Conservation (phyloP, 768 basidiomycete species). For the Trametes maxima region DNA sequence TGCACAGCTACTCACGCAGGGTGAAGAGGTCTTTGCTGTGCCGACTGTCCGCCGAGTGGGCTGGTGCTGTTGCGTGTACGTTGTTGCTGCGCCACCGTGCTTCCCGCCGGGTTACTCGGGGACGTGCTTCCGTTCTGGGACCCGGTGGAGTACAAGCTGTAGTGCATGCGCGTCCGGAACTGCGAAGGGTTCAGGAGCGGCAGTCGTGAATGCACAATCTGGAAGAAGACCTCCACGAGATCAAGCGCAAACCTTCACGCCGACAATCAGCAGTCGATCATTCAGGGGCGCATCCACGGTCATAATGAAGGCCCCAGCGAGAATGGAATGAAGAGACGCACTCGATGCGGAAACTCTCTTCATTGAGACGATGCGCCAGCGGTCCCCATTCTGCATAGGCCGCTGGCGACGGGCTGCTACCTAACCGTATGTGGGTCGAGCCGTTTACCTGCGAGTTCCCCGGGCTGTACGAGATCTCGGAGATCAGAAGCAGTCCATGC, state of each 20-base stretch:
- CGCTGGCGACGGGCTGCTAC: slow-evolving; percentile 33
- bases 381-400: slow-evolving; percentile 76
- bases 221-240: slow-evolving; percentile 93
- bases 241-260: slow-evolving; percentile 81
- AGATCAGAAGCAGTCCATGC: slow-evolving; percentile 10
- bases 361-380: slow-evolving; percentile 67
- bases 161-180: slow-evolving; percentile 72
- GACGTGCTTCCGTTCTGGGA: slow-evolving; percentile 22
- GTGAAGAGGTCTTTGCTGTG: slow-evolving; percentile 28
- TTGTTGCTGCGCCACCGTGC: slow-evolving; percentile 17
- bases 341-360: slow-evolving; percentile 80
- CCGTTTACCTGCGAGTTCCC: slow-evolving; percentile 17
- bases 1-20: slow-evolving; percentile 29
- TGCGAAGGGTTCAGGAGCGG: slow-evolving; percentile 84
- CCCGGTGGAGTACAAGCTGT: slow-evolving; percentile 30
- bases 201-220: slow-evolving; percentile 86
- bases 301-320: background rate
- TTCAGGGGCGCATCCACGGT: slow-evolving; percentile 10
- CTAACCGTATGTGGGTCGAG: slow-evolving; percentile 6
- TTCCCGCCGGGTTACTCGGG: slow-evolving; percentile 26
- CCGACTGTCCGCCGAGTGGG: slow-evolving; percentile 17
- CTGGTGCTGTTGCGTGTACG: slow-evolving; percentile 21
- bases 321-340: slow-evolving; percentile 48
- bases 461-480: slow-evolving; percentile 8
- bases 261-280: slow-evolving; percentile 21